A percentile compares a stretch with the other conserved stretches of the same genome.
phyloP scores from a whole-genome alignment of 2,329 filamentous ascomycete genomes.

The Acephala macrosclerotiorum region DNA sequence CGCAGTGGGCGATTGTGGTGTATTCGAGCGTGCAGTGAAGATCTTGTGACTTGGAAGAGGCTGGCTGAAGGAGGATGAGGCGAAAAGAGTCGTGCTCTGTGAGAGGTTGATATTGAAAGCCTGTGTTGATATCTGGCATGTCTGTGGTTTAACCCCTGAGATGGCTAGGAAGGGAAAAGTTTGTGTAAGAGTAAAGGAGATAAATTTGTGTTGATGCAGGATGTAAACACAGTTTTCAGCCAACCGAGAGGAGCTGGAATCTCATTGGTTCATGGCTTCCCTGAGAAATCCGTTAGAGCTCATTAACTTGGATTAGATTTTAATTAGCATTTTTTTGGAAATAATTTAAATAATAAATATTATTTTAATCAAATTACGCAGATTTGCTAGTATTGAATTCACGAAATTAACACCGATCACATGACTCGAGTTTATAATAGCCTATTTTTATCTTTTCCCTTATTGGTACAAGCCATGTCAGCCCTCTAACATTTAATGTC shows the following conservation, averaged over 20 bases:
- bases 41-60: background rate
- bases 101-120: background rate
- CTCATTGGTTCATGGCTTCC: background rate
- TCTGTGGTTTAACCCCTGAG: background rate
- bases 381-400: too few relatives aligned
- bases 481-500: too few relatives aligned
- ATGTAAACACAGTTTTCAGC: background rate
- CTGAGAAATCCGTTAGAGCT: too few relatives aligned
- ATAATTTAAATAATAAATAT: too few relatives aligned
- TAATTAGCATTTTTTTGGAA: background rate
- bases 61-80: slow-evolving; percentile 7
- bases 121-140: background rate
- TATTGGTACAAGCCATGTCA: too few relatives aligned
- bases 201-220: background rate
- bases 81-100: slow-evolving; percentile 5
- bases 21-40: slow-evolving; percentile 6
- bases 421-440: too few relatives aligned
- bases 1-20: slow-evolving; percentile 14
- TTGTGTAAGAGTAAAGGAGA: background rate
- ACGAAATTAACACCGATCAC: too few relatives aligned
- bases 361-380: too few relatives aligned
- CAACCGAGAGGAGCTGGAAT: background rate
- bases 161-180: background rate
- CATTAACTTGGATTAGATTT: background rate
- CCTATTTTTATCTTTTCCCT: too few relatives aligned